Evolutionary conservation across 73 alveolate genomes (phyloP), one percentile per base, ranked within the genome.

Genomic region (Paramecium biaurelia): DNA sequence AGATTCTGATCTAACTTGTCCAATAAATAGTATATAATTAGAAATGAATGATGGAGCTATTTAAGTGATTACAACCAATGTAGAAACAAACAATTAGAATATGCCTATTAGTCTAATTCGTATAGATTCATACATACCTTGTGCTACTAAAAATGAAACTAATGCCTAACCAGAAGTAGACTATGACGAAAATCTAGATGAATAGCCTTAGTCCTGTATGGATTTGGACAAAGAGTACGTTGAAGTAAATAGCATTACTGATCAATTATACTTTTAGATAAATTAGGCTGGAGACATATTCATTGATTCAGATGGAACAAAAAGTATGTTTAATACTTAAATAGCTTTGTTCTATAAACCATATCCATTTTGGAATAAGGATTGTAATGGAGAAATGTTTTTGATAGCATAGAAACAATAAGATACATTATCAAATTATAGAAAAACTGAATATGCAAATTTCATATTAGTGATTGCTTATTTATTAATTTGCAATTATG

Each of bases 61-160:
- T 4, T 12, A 26, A 8, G 45, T 63, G 10, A 6, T 30, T 11
- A 63, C 84, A 23, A 63, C 84, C 24, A 63, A 63, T n/a, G 26
- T 7, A 11, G 84, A 63, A 12, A 63, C 84, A 5, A 63, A 63
- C 6, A 26, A 63, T 0, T 15, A 72, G 3, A 28, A 72, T 21
- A 32, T 72, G 56, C 86, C 86, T 15, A 28, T 72, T 6, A 38
- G 59, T 72, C 10, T 72, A 4, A 37, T 72, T 30, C 38, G 86
- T 28, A 72, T 72, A 12, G 86, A 72, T 72, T 72, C 86, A 28
- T 72, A 72, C 11, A 35, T 23, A 21, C 86, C 86, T 72, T 72
- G 86, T 37, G 56, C 58, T 14, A 72, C 86, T 10, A 35, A 32
- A 6, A 72, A 72, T 72, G 58, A 72, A 21, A 72, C 59, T 34